Evolutionary conservation across 306 rosid genomes (phyloP).

Genomic region (Ceratonia siliqua): DNA sequence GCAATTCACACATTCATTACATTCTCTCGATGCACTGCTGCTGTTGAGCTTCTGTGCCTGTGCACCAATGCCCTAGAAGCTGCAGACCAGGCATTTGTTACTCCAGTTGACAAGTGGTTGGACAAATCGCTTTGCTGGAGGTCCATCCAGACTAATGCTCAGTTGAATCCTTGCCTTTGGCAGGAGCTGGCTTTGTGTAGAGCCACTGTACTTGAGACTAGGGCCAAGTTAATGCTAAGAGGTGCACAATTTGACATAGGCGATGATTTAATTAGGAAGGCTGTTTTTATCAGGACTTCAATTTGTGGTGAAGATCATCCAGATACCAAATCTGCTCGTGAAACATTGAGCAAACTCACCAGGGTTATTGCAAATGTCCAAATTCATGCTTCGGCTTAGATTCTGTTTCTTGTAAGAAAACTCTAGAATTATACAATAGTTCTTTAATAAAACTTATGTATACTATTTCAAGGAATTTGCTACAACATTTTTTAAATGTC

Average conservation of each 20-base stretch:
- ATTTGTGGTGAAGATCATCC: slow-evolving; percentile 87
- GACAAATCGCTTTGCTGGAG: slow-evolving; percentile 83
- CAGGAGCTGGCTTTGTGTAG: slow-evolving; percentile 78
- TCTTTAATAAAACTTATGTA: slow-evolving; percentile 54
- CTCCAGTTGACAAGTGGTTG: slow-evolving; percentile 83
- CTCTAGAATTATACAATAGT: slow-evolving; percentile 47
- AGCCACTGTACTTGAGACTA: slow-evolving; percentile 80
- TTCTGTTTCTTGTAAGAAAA: slow-evolving; percentile 50
- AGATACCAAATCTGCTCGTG: slow-evolving; percentile 73
- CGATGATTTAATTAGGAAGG: slow-evolving; percentile 81
- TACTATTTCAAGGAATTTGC: slow-evolving; percentile 41
- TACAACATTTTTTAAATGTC: slow-evolving; percentile 31
- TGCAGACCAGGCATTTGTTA: slow-evolving; percentile 78
- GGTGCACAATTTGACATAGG: slow-evolving; percentile 84
- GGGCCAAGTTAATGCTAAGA: slow-evolving; percentile 87
- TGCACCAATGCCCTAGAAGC: slow-evolving; percentile 83
- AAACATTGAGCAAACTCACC: slow-evolving; percentile 76
- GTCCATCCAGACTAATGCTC: slow-evolving; percentile 77
- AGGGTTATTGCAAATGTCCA: slow-evolving; percentile 75
- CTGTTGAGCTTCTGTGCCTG: slow-evolving; percentile 75
- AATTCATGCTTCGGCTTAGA: slow-evolving; percentile 64
- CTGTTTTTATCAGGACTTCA: slow-evolving; percentile 78
- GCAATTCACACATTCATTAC: slow-evolving; percentile 75
- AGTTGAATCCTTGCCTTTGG: slow-evolving; percentile 87
- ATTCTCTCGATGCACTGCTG: slow-evolving; percentile 75